Base-by-base conservation (phyloP, 345 rosid species). In the Sonneratia caseolaris region DNA sequence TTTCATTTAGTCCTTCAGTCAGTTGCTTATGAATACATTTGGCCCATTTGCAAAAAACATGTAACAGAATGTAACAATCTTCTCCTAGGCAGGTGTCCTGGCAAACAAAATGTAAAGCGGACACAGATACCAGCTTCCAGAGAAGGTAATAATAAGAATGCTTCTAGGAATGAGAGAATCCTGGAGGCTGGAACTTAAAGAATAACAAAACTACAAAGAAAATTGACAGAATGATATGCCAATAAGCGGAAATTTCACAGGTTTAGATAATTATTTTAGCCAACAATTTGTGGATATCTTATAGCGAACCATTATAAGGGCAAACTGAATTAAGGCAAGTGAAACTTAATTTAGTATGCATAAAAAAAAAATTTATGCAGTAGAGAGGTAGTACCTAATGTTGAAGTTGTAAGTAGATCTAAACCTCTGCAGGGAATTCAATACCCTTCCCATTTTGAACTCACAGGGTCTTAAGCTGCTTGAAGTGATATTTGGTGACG, bases 381-480 rank as follows among this genome's bases (percentile, higher is more conserved):
- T 27, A 13, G 19, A 62, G 66, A 22, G 18, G 14, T 62, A 4
- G 74, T 84, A 90, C 96, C 97, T 89, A 38, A 90, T 73, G 80
- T 80, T 85, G 53, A 90, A 91, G 87, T 80, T 86, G 85, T 94
- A 94, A 35, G 75, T 83, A 86, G 96, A 90, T 84, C 72, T 91
- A 79, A 88, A 90, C 27, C 68, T 83, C 75, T 82, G 96, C 74
- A 94, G 80, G 69, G 93, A 86, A 82, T 70, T 85, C 45, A 91
- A 79, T 43, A 90, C 97, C 75, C 69, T 87, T 73, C 97, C 97
- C 82, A 84, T 80, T 81, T 87, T 94, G 75, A 94, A 86, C 81
- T 94, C 97, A 87, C 98, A 90, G 74, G 95, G 97, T 49, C 90
- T 78, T 69, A 90, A 78, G 75, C 81, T 85, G 78, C 84, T 88